phyloP scores from a whole-genome alignment of 139 green algal genomes.

The Auxenochlorella pyrenoidosa region DNA sequence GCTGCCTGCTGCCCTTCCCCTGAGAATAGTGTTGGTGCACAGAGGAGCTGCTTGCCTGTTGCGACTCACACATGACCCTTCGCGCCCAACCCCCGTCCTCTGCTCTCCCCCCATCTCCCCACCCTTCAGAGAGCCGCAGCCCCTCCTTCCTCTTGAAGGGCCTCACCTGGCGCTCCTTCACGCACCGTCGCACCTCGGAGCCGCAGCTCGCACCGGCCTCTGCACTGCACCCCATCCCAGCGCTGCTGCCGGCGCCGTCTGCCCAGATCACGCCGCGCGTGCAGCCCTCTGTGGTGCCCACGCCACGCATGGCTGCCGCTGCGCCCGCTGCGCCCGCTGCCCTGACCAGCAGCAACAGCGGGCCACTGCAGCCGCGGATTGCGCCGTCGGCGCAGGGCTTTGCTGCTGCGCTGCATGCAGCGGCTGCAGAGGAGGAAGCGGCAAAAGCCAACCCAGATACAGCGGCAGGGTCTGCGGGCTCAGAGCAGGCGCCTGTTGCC shows the following conservation, averaged over 20 bases:
- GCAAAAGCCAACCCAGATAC: neutral
- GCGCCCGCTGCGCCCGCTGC: neutral
- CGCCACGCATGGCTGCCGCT: slow-evolving; percentile 8
- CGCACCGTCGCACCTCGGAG: slow-evolving; percentile 3
- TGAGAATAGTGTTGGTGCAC: neutral
- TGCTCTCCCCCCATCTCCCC: neutral
- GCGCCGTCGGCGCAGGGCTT: neutral
- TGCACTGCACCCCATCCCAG: neutral
- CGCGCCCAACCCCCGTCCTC: neutral
- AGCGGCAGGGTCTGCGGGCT: neutral
- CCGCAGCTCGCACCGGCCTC: slow-evolving; percentile 12
- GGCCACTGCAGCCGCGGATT: neutral
- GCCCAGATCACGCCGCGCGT: slow-evolving; percentile 22
- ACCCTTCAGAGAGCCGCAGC: neutral
- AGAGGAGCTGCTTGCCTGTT: no score
- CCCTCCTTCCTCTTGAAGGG: slow-evolving; percentile 11
- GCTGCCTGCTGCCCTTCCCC: neutral
- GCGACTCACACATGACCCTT: no score
- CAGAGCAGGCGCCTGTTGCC: neutral
- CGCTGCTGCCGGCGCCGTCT: slow-evolving; percentile 1
- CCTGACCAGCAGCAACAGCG: neutral
- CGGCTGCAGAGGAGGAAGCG: neutral
- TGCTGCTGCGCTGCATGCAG: neutral
- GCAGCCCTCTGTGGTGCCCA: slow-evolving; percentile 27
- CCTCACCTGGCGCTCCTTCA: slow-evolving; percentile 29